Evolutionary conservation across 768 basidiomycete species (phyloP).

Genomic region (Boletus pseudopeckii): DNA sequence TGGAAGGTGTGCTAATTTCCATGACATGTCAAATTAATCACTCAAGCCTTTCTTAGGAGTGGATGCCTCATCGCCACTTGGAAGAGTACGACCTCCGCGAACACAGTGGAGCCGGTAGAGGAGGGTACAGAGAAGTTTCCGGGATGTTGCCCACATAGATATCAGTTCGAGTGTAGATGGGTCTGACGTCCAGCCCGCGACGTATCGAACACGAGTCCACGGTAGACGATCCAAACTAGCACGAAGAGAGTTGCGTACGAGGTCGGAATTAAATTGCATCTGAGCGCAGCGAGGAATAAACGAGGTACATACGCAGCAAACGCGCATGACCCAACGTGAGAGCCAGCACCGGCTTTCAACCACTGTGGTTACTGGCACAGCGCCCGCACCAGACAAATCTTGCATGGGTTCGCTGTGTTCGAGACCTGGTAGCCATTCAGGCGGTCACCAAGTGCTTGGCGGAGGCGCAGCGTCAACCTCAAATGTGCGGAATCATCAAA

Average conservation of each 20-base stretch:
- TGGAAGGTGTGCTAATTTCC: constrained; percentile 65
- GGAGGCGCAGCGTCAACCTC: constrained; percentile 31
- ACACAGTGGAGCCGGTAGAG: constrained; percentile 30
- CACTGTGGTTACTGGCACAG: too few species aligned
- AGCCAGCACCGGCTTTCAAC: neutral
- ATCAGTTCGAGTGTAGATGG: neutral
- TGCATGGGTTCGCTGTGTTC: constrained; percentile 60
- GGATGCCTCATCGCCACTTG: constrained; percentile 47
- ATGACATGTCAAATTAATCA: constrained; percentile 17
- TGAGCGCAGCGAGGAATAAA: constrained; percentile 17
- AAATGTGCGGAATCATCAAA: constrained; percentile 18
- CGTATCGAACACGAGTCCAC: neutral
- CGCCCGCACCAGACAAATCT: neutral
- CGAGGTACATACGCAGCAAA: constrained; percentile 15
- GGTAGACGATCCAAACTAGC: neutral
- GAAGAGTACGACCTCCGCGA: constrained; percentile 52
- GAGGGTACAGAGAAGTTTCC: constrained; percentile 45
- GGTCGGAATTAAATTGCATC: neutral
- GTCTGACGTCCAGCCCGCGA: neutral
- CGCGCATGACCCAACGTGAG: constrained; percentile 17
- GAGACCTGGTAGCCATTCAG: constrained; percentile 41
- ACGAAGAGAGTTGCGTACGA: too few species aligned
- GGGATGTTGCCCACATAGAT: constrained; percentile 26
- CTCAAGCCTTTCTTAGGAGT: constrained; percentile 26
- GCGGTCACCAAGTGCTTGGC: constrained; percentile 49